Percentiles rank a stretch among this genome's conserved stretches.
These are phyloP conservation scores for Yamadazyma endophytica DNA, from an alignment of 805 yeast species.

Conservation along the genomic window DNA sequence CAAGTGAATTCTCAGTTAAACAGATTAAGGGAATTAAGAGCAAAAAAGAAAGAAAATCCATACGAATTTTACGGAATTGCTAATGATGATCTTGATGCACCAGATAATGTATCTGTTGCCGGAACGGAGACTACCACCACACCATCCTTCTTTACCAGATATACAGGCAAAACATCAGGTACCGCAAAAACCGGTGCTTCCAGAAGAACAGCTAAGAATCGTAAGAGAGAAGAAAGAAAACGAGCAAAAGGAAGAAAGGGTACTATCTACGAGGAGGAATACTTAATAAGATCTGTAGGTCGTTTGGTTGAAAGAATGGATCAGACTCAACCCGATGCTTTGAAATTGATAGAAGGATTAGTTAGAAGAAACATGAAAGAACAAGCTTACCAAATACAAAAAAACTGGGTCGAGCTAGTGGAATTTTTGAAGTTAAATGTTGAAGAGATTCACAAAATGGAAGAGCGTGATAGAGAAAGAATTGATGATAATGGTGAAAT, in stretches of 20 bases:
- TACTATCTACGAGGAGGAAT: constrained; percentile 95
- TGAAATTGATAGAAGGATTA: constrained; percentile 68
- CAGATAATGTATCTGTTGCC: constrained; percentile 93
- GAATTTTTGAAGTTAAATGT: constrained; percentile 55
- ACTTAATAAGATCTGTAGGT: constrained; percentile 81
- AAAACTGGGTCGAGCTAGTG: constrained; percentile 55
- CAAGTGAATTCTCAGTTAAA: constrained; percentile 80
- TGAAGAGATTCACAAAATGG: constrained; percentile 73
- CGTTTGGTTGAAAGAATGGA: constrained; percentile 80
- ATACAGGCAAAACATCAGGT: constrained; percentile 93
- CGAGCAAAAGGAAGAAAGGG: constrained; percentile 97
- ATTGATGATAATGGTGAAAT: constrained; percentile 84
- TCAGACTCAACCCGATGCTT: constrained; percentile 71
- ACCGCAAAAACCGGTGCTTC: constrained; percentile 97
- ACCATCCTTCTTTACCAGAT: constrained; percentile 90
- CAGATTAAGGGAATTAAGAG: constrained; percentile 79
- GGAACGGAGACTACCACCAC: constrained; percentile 91
- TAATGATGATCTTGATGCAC: constrained; percentile 58
- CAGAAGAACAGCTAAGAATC: constrained; percentile 85
- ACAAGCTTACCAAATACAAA: constrained; percentile 80
- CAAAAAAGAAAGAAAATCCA: constrained; percentile 81
- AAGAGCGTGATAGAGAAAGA: constrained; percentile 85
- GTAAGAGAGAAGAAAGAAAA: constrained; percentile 92
- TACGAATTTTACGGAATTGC: constrained; percentile 72
- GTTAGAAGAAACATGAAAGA: constrained; percentile 67